Percentiles rank a stretch among this genome's conserved stretches.
Conservation (phyloP, 1,139 yeast species). For the Magnusiomyces clavatus region DNA sequence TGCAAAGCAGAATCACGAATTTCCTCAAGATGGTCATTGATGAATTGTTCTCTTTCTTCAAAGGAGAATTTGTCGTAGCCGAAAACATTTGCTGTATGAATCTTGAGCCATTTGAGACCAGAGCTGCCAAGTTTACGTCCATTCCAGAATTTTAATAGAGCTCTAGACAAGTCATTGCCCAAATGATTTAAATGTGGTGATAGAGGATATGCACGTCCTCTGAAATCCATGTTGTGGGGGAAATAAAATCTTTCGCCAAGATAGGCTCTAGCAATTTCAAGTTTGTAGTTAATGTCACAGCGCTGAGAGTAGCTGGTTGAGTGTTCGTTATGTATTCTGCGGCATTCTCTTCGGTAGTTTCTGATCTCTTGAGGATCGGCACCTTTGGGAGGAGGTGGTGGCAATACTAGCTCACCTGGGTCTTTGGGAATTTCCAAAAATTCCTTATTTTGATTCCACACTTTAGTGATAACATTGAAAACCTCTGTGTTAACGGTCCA, state of each 20-base stretch:
- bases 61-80: constrained; percentile 84
- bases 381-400: constrained; percentile 54
- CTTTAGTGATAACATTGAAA: constrained; percentile 59
- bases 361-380: constrained; percentile 63
- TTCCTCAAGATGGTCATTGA: constrained; percentile 58
- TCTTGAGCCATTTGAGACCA: constrained; percentile 83
- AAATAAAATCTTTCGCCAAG: constrained; percentile 72
- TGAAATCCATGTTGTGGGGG: constrained; percentile 47
- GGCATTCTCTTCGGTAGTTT: constrained; percentile 59
- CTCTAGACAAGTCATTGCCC: constrained; percentile 87
- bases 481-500: constrained; percentile 84
- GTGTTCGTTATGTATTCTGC: constrained; percentile 50
- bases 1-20: constrained; percentile 60
- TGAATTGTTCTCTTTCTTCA: constrained; percentile 63
- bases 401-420: constrained; percentile 45
- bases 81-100: constrained; percentile 80
- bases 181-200: constrained; percentile 76
- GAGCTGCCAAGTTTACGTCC: constrained; percentile 67
- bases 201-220: constrained; percentile 94
- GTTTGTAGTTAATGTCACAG: constrained; percentile 87
- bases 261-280: constrained; percentile 92
- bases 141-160: constrained; percentile 80
- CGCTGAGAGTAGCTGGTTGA: constrained; percentile 73
- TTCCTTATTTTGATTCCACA: constrained; percentile 80
- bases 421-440: constrained; percentile 73